Evolutionary conservation across 2,329 filamentous ascomycete genomes (phyloP).

Genomic region (Microcyclosporella mali): DNA sequence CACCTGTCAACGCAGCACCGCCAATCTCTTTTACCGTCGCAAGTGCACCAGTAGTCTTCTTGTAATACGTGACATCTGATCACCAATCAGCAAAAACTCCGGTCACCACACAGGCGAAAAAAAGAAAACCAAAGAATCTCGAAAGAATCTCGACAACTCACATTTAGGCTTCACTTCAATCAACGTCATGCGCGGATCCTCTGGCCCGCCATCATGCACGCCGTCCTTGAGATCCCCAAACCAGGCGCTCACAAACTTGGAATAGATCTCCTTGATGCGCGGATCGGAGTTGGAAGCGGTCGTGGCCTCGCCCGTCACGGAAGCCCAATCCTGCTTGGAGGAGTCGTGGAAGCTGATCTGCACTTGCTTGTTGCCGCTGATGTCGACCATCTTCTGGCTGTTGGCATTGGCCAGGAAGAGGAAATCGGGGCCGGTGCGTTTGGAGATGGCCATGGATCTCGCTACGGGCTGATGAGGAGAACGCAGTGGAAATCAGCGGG

Average conservation of each 20-base stretch:
- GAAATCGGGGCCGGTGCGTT: conserved; percentile 52
- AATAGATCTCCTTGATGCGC: conserved; percentile 45
- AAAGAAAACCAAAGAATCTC: no score
- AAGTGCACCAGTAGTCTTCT: conserved; percentile 24
- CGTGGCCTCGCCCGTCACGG: conserved; percentile 39
- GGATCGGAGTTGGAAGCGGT: conserved; percentile 41
- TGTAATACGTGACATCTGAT: conserved; percentile 34
- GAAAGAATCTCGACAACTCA: no score
- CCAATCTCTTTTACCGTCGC: conserved; percentile 31
- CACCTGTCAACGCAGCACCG: conserved; percentile 27
- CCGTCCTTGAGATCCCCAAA: conserved; percentile 48
- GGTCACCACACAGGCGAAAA: not conserved
- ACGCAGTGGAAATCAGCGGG: conserved; percentile 1
- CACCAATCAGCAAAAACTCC: conserved; percentile 12
- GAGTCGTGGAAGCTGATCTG: conserved; percentile 44
- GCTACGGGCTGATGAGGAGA: conserved; percentile 32
- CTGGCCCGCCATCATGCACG: conserved; percentile 40
- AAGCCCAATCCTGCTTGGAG: conserved; percentile 44
- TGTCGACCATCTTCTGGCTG: conserved; percentile 43
- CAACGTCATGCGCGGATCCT: conserved; percentile 44
- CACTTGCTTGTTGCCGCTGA: conserved; percentile 37
- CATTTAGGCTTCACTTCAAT: conserved; percentile 35
- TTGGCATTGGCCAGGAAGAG: conserved; percentile 46
- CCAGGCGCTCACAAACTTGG: conserved; percentile 38
- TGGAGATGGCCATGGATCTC: conserved; percentile 45